phyloP scores from a whole-genome alignment of 2,329 filamentous ascomycete genomes.

The Pseudonectria foliicola region DNA sequence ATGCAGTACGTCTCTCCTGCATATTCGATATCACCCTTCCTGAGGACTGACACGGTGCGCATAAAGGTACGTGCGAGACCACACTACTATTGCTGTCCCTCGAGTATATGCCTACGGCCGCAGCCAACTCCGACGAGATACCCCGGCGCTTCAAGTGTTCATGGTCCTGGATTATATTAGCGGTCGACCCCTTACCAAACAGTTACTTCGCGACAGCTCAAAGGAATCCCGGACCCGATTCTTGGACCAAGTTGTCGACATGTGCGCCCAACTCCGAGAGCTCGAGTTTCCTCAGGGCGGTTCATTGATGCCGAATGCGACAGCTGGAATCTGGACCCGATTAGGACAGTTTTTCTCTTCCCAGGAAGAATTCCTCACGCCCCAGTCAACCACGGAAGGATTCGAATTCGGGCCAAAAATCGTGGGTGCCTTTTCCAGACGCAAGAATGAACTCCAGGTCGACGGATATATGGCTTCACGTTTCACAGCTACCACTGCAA shows the following conservation, averaged over 20 bases:
- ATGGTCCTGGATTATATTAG: slow-evolving; percentile 15
- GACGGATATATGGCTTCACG: too few relatives aligned
- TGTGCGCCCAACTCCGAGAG: slow-evolving; percentile 17
- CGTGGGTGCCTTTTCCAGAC: too few relatives aligned
- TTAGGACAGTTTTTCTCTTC: too few relatives aligned
- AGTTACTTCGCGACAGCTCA: slow-evolving; percentile 2
- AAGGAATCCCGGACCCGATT: slow-evolving; percentile 9
- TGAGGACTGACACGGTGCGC: too few relatives aligned
- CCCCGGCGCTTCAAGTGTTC: slow-evolving; percentile 8
- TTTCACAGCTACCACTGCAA: slow-evolving; percentile 8
- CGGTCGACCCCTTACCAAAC: slow-evolving; percentile 14
- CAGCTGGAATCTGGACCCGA: too few relatives aligned
- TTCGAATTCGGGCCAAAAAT: too few relatives aligned
- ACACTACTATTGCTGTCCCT: slow-evolving; percentile 18
- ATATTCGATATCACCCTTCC: too few relatives aligned
- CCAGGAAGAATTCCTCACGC: too few relatives aligned
- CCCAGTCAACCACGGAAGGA: slow-evolving; percentile 2
- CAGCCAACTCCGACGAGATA: slow-evolving; percentile 2
- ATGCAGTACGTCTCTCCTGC: slow-evolving; percentile 15
- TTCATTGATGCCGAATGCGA: slow-evolving; percentile 18
- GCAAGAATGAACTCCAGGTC: too few relatives aligned
- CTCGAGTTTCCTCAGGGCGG: slow-evolving; percentile 17
- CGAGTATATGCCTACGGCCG: slow-evolving; percentile 14
- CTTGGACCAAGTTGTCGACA: slow-evolving; percentile 19
- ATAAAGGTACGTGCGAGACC: slow-evolving; percentile 14